These are phyloP conservation scores for Amorphotheca resinae DNA, from an alignment of 495 filamentous ascomycete genomes.

Conservation along the genomic window DNA sequence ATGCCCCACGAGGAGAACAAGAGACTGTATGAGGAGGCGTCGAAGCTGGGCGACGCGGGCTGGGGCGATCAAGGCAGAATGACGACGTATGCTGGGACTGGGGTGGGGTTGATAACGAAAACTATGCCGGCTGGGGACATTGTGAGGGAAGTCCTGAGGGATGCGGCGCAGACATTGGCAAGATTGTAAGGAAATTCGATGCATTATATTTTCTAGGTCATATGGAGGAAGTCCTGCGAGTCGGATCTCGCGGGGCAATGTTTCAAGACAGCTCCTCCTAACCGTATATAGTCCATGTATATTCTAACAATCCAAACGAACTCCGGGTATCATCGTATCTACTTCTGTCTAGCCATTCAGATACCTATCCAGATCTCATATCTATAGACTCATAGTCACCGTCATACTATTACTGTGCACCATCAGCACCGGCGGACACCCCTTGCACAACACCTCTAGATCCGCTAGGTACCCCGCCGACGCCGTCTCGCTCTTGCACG, in stretches of 20 bases:
- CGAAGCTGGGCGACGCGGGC: slow-evolving; percentile 33
- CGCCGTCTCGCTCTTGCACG: slow-evolving; percentile 52
- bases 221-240: too few relatives aligned
- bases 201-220: too few relatives aligned
- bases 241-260: too few relatives aligned
- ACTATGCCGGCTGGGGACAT: slow-evolving; percentile 57
- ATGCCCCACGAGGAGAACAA: slow-evolving; percentile 45
- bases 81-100: slow-evolving; percentile 55
- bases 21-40: slow-evolving; percentile 42
- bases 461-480: slow-evolving; percentile 63
- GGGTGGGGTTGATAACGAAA: slow-evolving; percentile 49
- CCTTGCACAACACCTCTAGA: slow-evolving; percentile 61
- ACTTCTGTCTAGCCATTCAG: too few relatives aligned
- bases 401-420: slow-evolving; percentile 90
- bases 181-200: too few relatives aligned
- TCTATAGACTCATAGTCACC: slow-evolving; percentile 51
- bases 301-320: too few relatives aligned
- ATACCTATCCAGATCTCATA: too few relatives aligned
- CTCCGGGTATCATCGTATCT: too few relatives aligned
- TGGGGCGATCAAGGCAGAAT: slow-evolving; percentile 51
- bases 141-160: slow-evolving; percentile 48
- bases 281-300: too few relatives aligned
- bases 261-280: too few relatives aligned
- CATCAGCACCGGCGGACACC: slow-evolving; percentile 54
- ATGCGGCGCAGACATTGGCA: too few relatives aligned